phyloP scores from a whole-genome alignment of 768 basidiomycete species.

The Mycena belliarum region DNA sequence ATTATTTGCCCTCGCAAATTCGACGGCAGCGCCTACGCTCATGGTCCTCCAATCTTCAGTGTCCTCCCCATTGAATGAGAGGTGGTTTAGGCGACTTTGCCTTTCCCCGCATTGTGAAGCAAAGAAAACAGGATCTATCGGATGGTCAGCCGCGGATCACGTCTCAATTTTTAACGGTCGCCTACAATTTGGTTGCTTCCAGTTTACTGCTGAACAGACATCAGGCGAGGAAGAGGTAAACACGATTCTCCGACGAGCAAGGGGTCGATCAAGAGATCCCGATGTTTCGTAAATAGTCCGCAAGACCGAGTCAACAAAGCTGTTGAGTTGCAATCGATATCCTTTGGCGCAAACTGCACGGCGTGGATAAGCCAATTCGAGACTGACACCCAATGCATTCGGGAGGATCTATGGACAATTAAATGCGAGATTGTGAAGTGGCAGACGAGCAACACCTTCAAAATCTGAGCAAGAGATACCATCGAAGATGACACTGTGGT shows the following conservation, averaged over 20 bases:
- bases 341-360: conserved; percentile 43
- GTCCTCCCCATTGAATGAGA: conserved; percentile 40
- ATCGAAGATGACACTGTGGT: conserved; percentile 52
- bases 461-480: conserved; percentile 71
- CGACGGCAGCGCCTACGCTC: conserved; percentile 88
- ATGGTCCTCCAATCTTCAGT: conserved; percentile 51
- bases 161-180: conserved; percentile 12
- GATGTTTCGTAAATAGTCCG: conserved; percentile 77
- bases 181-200: conserved; percentile 99
- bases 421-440: neutral
- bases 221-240: conserved; percentile 92
- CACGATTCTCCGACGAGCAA: conserved; percentile 75
- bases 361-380: conserved; percentile 78
- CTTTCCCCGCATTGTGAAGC: conserved; percentile 81
- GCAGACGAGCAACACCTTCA: conserved; percentile 51
- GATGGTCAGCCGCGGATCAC: conserved; percentile 1
- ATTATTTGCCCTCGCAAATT: conserved; percentile 92
- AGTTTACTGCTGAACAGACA: conserved; percentile 88
- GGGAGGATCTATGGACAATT: conserved; percentile 52
- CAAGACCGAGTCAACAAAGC: conserved; percentile 82
- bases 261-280: conserved; percentile 47
- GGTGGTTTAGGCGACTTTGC: conserved; percentile 37
- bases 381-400: conserved; percentile 65
- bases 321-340: conserved; percentile 70
- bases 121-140: conserved; percentile 91